phyloP scores from a whole-genome alignment of 139 green algal species.

The Chlorella sp. region DNA sequence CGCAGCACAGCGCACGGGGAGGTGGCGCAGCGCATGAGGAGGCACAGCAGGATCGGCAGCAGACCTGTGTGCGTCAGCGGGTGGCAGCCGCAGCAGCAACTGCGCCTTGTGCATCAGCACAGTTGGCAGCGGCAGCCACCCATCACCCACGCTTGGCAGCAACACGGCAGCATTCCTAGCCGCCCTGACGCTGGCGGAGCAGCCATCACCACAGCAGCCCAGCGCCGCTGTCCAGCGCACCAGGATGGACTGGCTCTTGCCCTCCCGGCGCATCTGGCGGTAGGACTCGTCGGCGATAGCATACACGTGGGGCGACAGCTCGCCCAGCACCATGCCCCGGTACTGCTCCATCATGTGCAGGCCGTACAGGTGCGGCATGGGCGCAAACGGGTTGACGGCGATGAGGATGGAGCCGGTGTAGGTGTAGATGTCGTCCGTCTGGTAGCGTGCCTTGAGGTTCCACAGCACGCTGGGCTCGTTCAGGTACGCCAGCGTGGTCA shows the following conservation, averaged over 20 bases:
- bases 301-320: constrained; percentile 95
- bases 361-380: constrained; percentile 89
- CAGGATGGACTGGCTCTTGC: constrained; percentile 89
- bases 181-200: no score
- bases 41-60: no score
- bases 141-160: background rate
- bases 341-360: constrained; percentile 96
- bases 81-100: background rate
- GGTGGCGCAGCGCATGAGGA: no score
- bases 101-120: no score
- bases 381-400: constrained; percentile 92
- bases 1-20: background rate
- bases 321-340: constrained; percentile 80
- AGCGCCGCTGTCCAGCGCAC: constrained; percentile 48
- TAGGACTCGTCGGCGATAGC: constrained; percentile 91
- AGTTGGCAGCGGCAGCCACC: background rate
- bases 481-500: constrained; percentile 97
- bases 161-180: background rate
- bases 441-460: constrained; percentile 88
- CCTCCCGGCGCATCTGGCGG: constrained; percentile 85
- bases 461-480: constrained; percentile 97
- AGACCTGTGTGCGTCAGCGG: background rate
- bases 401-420: constrained; percentile 95
- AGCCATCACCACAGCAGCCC: background rate
- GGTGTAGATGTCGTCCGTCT: constrained; percentile 95